Evolutionary conservation across 1,284 basidiomycete genomes (phyloP), one percentile per base, ranked within the genome.

Genomic region (Macrocystidia cucumis): DNA sequence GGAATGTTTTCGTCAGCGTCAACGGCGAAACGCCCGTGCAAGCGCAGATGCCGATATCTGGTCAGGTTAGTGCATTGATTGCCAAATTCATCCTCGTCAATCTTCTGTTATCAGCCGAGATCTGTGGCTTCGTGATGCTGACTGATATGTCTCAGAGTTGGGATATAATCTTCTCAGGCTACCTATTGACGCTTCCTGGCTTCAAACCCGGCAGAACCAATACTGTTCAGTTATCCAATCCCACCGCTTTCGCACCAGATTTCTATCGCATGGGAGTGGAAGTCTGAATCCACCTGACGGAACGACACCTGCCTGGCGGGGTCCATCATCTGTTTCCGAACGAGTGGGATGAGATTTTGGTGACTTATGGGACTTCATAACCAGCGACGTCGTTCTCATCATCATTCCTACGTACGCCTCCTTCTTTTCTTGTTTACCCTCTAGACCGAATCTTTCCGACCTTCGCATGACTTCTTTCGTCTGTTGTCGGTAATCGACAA

Each of bases 11-110:
- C 27, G 50, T 69, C 22, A 67, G 65, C 39, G 58, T 70, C 3
- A 70, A 70, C 42, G 65, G 65, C 9, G 67, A 61, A 2, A 41
- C 56, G 3, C 50, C 59, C 2, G 59, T 66, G 9, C 59, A 65
- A 44, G 61, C 56, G 8, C 65, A 70, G 44, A 62, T 69, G 59
- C 66, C 67, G 3, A 57, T 70, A 35, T 68, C 66, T 22, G 66
- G 54, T n/a, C 63, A 67, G 61, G 66, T 67, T 41, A 34, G 58
- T 40, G 17, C n/a, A n/a, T n/a, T n/a, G n/a, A n/a, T n/a, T n/a
- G n/a, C 30, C 8, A 26, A 29, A 22, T 27, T 16, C 28, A 24
- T 14, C 32, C 14, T 27, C 21, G 9, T 18, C 18, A 12, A 26
- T 22, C 13, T 23, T 20, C 14, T 23, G 18, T 37, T 21, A 2